Conservation (phyloP, 2,329 filamentous ascomycete genomes). For the Huntiella decipiens region DNA sequence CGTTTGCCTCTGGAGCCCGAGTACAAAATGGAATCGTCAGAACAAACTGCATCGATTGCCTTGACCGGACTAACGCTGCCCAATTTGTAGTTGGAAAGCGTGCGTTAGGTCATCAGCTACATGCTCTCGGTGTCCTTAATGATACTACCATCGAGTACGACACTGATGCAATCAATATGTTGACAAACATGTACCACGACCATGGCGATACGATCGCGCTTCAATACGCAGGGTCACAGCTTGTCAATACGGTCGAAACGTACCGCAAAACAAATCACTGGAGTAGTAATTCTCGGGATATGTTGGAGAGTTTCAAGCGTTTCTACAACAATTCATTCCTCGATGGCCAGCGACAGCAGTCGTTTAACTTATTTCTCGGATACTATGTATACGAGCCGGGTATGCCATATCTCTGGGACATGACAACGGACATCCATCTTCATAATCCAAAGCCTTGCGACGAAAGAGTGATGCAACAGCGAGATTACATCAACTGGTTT, state of each 20-base stretch:
- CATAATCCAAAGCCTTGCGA: constrained; percentile 74
- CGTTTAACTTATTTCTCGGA: constrained; percentile 90
- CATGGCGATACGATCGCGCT: constrained; percentile 96
- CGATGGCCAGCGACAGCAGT: constrained; percentile 92
- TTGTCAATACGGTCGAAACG: constrained; percentile 98
- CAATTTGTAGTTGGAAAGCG: constrained; percentile 96
- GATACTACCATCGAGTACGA: constrained; percentile 73
- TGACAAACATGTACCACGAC: constrained; percentile 96
- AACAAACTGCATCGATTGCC: constrained; percentile 95
- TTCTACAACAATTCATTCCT: constrained; percentile 99
- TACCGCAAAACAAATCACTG: constrained; percentile 98
- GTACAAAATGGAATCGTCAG: constrained; percentile 84
- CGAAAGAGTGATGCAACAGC: constrained; percentile 36
- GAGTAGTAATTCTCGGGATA: constrained; percentile 92
- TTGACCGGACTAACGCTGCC: constrained; percentile 91
- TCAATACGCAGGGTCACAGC: constrained; percentile 90
- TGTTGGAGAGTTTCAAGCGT: constrained; percentile 97
- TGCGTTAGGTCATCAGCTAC: constrained; percentile 77
- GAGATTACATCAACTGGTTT: constrained; percentile 77
- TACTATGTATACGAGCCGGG: constrained; percentile 82
- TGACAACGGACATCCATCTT: constrained; percentile 86
- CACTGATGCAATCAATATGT: constrained; percentile 85
- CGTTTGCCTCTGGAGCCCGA: constrained; percentile 29
- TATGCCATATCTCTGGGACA: constrained; percentile 91
- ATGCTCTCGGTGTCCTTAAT: constrained; percentile 73